Evolutionary conservation across 192 early-diverging fungal genomes (phyloP).

Genomic region (Entomortierella parvispora): DNA sequence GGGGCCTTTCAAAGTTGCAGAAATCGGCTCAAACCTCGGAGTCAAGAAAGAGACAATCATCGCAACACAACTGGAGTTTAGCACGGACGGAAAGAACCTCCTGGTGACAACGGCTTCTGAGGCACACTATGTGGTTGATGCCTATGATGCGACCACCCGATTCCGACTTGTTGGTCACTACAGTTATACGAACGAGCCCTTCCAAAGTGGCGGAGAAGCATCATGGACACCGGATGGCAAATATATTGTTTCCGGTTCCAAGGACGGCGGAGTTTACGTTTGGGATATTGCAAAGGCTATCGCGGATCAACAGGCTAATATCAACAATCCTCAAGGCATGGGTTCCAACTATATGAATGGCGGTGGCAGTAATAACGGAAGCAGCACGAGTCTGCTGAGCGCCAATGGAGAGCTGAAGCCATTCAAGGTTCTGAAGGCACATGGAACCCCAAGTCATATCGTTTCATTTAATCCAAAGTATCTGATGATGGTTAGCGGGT

Average conservation of each 20-base stretch:
- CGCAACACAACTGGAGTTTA: conserved; percentile 76
- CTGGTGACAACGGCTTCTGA: conserved; percentile 72
- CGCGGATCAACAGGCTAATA: conserved; percentile 19
- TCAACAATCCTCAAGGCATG: not conserved
- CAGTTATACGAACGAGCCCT: conserved; percentile 24
- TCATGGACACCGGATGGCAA: conserved; percentile 77
- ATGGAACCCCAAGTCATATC: conserved; percentile 62
- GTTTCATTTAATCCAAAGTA: conserved; percentile 81
- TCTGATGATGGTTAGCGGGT: conserved; percentile 77
- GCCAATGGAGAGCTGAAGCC: conserved; percentile 47
- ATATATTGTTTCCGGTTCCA: conserved; percentile 75
- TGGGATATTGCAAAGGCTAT: conserved; percentile 69
- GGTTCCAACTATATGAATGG: conserved; percentile 18
- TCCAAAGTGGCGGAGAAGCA: conserved; percentile 59
- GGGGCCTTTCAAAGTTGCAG: conserved; percentile 58
- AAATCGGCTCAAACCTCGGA: conserved; percentile 21
- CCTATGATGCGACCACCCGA: conserved; percentile 64
- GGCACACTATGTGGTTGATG: conserved; percentile 71
- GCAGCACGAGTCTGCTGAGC: conserved; percentile 9
- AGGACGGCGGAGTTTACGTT: conserved; percentile 70
- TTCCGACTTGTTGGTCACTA: conserved; percentile 57
- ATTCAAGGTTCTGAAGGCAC: conserved; percentile 55
- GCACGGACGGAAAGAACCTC: conserved; percentile 79
- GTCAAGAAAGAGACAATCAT: conserved; percentile 14
- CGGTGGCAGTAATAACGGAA: conserved; percentile 1